A percentile compares a stretch with the other conserved stretches of the same genome.
These are phyloP conservation scores for Tremella fuciformis DNA, from an alignment of 768 basidiomycete genomes.

Conservation along the genomic window DNA sequence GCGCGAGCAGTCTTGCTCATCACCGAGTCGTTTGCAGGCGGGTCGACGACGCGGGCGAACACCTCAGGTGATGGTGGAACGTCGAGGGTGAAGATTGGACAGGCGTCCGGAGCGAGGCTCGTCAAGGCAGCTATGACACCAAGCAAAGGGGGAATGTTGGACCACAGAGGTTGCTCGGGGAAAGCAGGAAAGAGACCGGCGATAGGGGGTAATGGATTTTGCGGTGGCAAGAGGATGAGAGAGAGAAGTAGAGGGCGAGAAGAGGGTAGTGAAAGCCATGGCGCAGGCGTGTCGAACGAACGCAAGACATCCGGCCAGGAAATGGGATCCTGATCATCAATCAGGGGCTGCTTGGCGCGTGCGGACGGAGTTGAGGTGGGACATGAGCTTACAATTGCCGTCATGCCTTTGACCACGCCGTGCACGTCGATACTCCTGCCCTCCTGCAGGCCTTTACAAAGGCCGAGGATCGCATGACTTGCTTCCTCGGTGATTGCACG, in stretches of 20 bases:
- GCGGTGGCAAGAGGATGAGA: constrained; percentile 76
- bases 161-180: constrained; percentile 59
- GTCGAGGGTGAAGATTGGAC: constrained; percentile 86
- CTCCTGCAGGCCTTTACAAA: constrained; percentile 44
- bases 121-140: constrained; percentile 83
- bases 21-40: constrained; percentile 24
- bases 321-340: constrained; percentile 66
- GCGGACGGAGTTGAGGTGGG: background rate
- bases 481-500: constrained; percentile 39
- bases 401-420: constrained; percentile 46
- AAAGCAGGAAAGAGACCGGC: constrained; percentile 46
- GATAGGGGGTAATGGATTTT: constrained; percentile 60
- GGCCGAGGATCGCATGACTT: constrained; percentile 27
- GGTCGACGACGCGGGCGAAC: constrained; percentile 41
- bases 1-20: constrained; percentile 67
- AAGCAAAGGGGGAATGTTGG: constrained; percentile 78
- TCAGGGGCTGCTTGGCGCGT: constrained; percentile 13
- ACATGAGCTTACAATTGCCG: constrained; percentile 34
- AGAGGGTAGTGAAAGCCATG: constrained; percentile 81
- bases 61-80: constrained; percentile 28
- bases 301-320: constrained; percentile 61
- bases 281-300: constrained; percentile 79
- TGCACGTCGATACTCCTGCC: constrained; percentile 45
- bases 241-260: constrained; percentile 85
- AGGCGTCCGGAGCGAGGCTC: constrained; percentile 81